phyloP scores from a whole-genome alignment of 164 flowering plant genomes.

The Cinnamomum chago region DNA sequence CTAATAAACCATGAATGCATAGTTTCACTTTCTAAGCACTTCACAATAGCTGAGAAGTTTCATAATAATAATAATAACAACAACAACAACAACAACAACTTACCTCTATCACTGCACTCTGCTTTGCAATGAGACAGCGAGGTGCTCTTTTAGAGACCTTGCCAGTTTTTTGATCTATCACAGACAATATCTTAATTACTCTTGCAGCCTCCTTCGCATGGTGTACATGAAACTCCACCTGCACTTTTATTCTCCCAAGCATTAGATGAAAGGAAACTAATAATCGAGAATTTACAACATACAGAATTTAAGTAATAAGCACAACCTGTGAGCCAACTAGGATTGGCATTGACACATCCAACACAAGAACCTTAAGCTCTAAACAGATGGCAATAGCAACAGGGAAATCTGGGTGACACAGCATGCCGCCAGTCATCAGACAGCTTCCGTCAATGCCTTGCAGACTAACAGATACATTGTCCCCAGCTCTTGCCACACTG shows the following conservation, averaged over 20 bases:
- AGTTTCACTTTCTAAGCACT: background rate
- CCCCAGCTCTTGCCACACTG: conserved; percentile 79
- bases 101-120: conserved; percentile 85
- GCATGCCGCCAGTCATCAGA: conserved; percentile 72
- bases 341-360: conserved; percentile 68
- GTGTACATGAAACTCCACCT: conserved; percentile 89
- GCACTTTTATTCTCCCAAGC: conserved; percentile 12
- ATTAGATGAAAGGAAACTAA: background rate
- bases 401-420: conserved; percentile 96
- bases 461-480: conserved; percentile 67
- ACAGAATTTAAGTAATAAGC: background rate
- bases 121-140: conserved; percentile 72
- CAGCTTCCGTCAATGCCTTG: conserved; percentile 66
- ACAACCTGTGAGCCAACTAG: conserved; percentile 80
- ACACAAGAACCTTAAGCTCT: conserved; percentile 78
- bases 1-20: background rate
- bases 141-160: conserved; percentile 71
- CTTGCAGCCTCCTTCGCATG: conserved; percentile 85
- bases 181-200: conserved; percentile 57
- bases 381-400: conserved; percentile 61
- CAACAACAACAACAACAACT: background rate
- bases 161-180: conserved; percentile 84
- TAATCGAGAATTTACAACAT: background rate
- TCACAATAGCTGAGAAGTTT: background rate
- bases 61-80: too few species aligned